Conservation (phyloP, 116 monocot species). For the Dioscorea cayenensis region DNA sequence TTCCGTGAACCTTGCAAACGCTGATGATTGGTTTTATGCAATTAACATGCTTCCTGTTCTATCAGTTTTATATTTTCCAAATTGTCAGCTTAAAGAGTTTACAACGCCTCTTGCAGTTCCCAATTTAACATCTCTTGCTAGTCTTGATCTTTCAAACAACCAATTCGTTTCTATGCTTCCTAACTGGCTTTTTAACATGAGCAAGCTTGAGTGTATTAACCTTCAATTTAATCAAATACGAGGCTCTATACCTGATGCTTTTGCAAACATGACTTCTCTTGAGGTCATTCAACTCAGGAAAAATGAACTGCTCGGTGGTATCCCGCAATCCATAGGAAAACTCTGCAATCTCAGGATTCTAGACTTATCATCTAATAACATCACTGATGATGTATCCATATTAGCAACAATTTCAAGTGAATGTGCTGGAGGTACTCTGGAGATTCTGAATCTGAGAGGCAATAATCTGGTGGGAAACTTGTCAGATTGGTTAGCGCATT, state of each 20-base stretch:
- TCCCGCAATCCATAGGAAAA: not conserved
- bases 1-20: not conserved
- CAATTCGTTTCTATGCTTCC: slow-evolving; percentile 1
- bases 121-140: slow-evolving; percentile 17
- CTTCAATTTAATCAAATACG: not conserved
- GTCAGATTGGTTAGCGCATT: not conserved
- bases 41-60: slow-evolving; percentile 14
- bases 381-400: not conserved
- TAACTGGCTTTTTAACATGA: slow-evolving; percentile 13
- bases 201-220: slow-evolving; percentile 1
- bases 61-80: not conserved
- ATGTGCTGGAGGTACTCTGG: not conserved
- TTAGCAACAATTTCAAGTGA: not conserved
- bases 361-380: not conserved
- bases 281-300: not conserved
- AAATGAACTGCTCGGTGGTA: not conserved
- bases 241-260: slow-evolving; percentile 8
- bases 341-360: not conserved
- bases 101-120: not conserved
- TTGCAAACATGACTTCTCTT: not conserved
- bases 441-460: not conserved
- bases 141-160: slow-evolving; percentile 14
- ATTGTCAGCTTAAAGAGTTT: not conserved
- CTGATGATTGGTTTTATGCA: slow-evolving; percentile 5
- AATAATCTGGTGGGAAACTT: not conserved